Percentiles rank a stretch among this genome's conserved stretches.
phyloP scores from a whole-genome alignment of 495 filamentous ascomycete genomes.

The Aspergillus olivimuriae region DNA sequence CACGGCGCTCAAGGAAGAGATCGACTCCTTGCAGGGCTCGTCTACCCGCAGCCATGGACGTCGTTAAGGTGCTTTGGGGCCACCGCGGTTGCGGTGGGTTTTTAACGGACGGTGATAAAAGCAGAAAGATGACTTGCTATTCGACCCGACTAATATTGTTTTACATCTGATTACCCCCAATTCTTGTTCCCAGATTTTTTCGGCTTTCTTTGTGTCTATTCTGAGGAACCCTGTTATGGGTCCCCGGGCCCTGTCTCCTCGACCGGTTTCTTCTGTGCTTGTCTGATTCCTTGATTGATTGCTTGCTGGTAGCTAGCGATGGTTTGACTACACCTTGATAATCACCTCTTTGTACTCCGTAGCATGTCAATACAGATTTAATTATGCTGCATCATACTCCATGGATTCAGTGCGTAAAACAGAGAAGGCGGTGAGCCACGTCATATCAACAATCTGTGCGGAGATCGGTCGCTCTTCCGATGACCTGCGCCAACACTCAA shows the following conservation, averaged over 20 bases:
- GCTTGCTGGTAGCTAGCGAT: conserved; percentile 44
- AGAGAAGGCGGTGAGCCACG: not conserved
- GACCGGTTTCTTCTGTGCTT: conserved; percentile 12
- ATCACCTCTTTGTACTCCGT: conserved; percentile 42
- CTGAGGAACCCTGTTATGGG: conserved; percentile 11
- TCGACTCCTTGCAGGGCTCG: conserved; percentile 89
- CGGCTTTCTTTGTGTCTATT: conserved; percentile 16
- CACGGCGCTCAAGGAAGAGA: conserved; percentile 89
- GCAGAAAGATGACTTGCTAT: conserved; percentile 22
- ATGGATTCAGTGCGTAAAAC: no score
- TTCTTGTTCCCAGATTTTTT: conserved; percentile 17
- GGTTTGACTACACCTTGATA: conserved; percentile 45
- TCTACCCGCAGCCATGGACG: conserved; percentile 90
- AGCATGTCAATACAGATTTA: conserved; percentile 34
- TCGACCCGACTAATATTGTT: conserved; percentile 29
- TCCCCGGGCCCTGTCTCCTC: conserved; percentile 4
- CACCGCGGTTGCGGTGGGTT: conserved; percentile 12
- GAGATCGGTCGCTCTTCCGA: no score
- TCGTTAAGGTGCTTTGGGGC: conserved; percentile 53
- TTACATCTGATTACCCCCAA: conserved; percentile 35
- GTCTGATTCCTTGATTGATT: conserved; percentile 30
- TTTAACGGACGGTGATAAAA: conserved; percentile 24
- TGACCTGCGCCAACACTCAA: no score
- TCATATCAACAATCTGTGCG: no score
- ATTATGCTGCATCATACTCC: conserved; percentile 11